These are phyloP conservation scores for Saccharata proteae DNA, from an alignment of 2,329 filamentous ascomycete genomes.

Conservation along the genomic window DNA sequence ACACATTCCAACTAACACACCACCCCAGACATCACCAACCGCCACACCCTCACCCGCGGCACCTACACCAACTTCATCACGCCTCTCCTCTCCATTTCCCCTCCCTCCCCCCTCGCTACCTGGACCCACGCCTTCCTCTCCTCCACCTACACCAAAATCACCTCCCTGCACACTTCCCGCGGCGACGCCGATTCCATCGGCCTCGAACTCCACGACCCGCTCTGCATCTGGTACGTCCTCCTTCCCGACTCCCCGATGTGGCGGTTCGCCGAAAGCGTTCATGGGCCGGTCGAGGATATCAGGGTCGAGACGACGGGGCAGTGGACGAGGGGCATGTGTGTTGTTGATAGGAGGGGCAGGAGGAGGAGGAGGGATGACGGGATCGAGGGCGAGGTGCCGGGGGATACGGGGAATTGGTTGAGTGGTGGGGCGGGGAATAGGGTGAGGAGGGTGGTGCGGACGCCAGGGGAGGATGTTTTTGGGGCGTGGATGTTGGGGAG, in stretches of 20 bases:
- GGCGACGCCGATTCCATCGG: constrained; percentile 23
- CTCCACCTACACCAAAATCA: constrained; percentile 34
- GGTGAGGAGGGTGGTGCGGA: constrained; percentile 57
- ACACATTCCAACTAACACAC: too few relatives aligned
- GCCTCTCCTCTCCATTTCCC: constrained; percentile 12
- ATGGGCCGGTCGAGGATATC: constrained; percentile 55
- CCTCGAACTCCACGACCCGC: constrained; percentile 36
- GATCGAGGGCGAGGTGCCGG: constrained; percentile 40
- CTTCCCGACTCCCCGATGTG: constrained; percentile 1
- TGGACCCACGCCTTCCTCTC: constrained; percentile 34
- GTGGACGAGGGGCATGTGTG: constrained; percentile 88
- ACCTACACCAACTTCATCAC: constrained; percentile 22
- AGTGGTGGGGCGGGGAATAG: constrained; percentile 64
- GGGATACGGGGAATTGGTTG: constrained; percentile 68
- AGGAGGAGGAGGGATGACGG: constrained; percentile 33
- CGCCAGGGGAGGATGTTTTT: constrained; percentile 58
- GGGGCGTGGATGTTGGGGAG: constrained; percentile 52
- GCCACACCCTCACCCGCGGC: constrained; percentile 29
- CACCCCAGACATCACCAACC: constrained; percentile 35
- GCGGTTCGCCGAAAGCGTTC: neutral
- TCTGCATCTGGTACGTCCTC: constrained; percentile 25
- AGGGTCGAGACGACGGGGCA: constrained; percentile 82
- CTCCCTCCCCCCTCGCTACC: constrained; percentile 33
- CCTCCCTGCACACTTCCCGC: constrained; percentile 24
- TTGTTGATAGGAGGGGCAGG: constrained; percentile 60